Evolutionary conservation across 352 stramenopile genomes (phyloP).

Genomic region (Globisporangium spiculum): DNA sequence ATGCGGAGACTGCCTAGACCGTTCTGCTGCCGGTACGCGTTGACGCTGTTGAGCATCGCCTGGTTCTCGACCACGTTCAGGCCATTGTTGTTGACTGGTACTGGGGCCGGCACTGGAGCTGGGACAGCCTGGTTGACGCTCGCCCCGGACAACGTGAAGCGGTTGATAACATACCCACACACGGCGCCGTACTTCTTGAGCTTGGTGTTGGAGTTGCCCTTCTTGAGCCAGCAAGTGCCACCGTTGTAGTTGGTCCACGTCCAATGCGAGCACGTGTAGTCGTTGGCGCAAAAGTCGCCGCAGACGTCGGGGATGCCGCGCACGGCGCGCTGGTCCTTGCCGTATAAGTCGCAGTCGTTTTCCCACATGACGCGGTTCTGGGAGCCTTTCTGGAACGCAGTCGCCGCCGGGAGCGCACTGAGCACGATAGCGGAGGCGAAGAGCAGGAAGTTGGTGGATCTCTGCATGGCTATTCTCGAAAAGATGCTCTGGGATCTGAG

Average conservation of each 20-base stretch:
- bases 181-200: constrained; percentile 19
- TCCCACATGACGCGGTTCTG: constrained; percentile 43
- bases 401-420: neutral
- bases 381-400: constrained; percentile 29
- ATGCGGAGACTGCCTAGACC: constrained; percentile 37
- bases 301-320: constrained; percentile 32
- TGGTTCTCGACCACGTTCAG: constrained; percentile 27
- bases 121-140: neutral
- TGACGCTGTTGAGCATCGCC: constrained; percentile 47
- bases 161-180: constrained; percentile 37
- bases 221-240: constrained; percentile 64
- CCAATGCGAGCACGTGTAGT: constrained; percentile 56
- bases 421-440: constrained; percentile 7
- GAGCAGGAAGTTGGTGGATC: constrained; percentile 17
- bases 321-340: constrained; percentile 25
- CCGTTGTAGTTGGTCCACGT: constrained; percentile 54
- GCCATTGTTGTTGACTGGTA: constrained; percentile 22
- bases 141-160: neutral
- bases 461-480: constrained; percentile 16
- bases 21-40: constrained; percentile 41
- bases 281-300: constrained; percentile 28
- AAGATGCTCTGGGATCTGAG: neutral
- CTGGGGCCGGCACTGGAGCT: neutral
- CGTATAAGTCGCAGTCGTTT: constrained; percentile 44
- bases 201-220: constrained; percentile 4